phyloP scores from a whole-genome alignment of 2,329 filamentous ascomycete genomes.

The Arthroderma sp. region DNA sequence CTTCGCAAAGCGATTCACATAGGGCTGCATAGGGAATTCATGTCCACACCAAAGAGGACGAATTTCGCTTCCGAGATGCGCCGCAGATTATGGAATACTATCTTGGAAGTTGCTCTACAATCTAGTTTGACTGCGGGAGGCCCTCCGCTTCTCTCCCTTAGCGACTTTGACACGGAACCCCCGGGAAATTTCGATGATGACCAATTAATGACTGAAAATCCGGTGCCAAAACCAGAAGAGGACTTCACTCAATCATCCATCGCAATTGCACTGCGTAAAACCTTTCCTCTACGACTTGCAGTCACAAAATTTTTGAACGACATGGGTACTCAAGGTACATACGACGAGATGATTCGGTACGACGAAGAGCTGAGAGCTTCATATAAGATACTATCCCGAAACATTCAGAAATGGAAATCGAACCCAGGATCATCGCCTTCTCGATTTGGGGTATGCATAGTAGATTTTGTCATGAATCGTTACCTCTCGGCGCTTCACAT shows the following conservation, averaged over 20 bases:
- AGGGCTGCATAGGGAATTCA: slow-evolving; percentile 30
- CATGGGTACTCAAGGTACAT: slow-evolving; percentile 31
- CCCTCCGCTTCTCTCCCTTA: slow-evolving; percentile 20
- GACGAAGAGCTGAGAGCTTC: slow-evolving; percentile 33
- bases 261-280: slow-evolving; percentile 34
- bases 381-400: slow-evolving; percentile 31
- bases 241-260: slow-evolving; percentile 39
- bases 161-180: slow-evolving; percentile 24
- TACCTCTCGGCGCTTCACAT: slow-evolving; percentile 19
- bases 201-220: slow-evolving; percentile 13
- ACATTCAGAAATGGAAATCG: slow-evolving; percentile 10
- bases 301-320: slow-evolving; percentile 37
- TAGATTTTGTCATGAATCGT: slow-evolving; percentile 19
- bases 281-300: slow-evolving; percentile 32
- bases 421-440: slow-evolving; percentile 3
- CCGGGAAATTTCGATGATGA: slow-evolving; percentile 28
- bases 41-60: slow-evolving; percentile 13
- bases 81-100: slow-evolving; percentile 33
- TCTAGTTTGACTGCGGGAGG: slow-evolving; percentile 24
- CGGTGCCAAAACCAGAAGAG: slow-evolving; percentile 20
- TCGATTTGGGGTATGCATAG: slow-evolving; percentile 10
- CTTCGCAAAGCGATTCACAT: slow-evolving; percentile 30
- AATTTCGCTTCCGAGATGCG: slow-evolving; percentile 32
- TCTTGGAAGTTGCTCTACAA: slow-evolving; percentile 30
- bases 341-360: slow-evolving; percentile 36